Evolutionary conservation across 2,329 filamentous ascomycete genomes (phyloP).

Genomic region (Hypomyces rosellus): DNA sequence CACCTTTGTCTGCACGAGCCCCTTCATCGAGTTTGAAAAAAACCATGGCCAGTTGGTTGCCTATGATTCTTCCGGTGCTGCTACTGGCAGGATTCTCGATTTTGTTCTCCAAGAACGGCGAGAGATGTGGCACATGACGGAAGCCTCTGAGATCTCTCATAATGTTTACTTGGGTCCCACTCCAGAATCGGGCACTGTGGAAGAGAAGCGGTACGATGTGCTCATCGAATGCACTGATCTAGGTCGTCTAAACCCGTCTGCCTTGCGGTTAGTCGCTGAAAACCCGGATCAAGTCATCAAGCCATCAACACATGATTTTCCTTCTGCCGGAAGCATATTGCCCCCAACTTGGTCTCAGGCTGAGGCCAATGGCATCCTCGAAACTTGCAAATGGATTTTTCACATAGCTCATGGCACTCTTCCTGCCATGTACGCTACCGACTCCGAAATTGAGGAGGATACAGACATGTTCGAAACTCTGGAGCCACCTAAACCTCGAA

Average conservation of each 20-base stretch:
- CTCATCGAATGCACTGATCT: constrained; percentile 85
- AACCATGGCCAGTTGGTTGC: constrained; percentile 65
- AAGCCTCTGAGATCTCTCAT: constrained; percentile 76
- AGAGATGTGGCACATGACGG: constrained; percentile 93
- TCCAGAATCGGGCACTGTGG: constrained; percentile 58
- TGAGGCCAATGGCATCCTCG: constrained; percentile 78
- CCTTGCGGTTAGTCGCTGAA: constrained; percentile 58
- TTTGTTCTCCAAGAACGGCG: constrained; percentile 82
- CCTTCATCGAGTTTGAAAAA: constrained; percentile 67
- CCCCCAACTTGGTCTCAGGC: constrained; percentile 75
- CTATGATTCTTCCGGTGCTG: constrained; percentile 61
- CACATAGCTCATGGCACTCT: constrained; percentile 65
- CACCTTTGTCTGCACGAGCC: constrained; percentile 67
- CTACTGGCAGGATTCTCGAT: constrained; percentile 75
- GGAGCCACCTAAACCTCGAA: constrained; percentile 38
- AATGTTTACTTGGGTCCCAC: constrained; percentile 91
- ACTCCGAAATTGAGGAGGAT: constrained; percentile 26
- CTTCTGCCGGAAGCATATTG: constrained; percentile 87
- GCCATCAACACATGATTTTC: constrained; percentile 58
- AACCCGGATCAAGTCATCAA: constrained; percentile 38
- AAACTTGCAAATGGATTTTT: constrained; percentile 87
- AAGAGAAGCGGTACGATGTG: constrained; percentile 67
- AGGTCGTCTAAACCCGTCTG: constrained; percentile 66
- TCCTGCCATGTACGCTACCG: constrained; percentile 29
- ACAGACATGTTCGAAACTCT: constrained; percentile 16